A percentile compares a stretch with the other conserved stretches of the same genome.
phyloP scores from a whole-genome alignment of 2,329 filamentous ascomycete species.

The Xylariaceae sp. region DNA sequence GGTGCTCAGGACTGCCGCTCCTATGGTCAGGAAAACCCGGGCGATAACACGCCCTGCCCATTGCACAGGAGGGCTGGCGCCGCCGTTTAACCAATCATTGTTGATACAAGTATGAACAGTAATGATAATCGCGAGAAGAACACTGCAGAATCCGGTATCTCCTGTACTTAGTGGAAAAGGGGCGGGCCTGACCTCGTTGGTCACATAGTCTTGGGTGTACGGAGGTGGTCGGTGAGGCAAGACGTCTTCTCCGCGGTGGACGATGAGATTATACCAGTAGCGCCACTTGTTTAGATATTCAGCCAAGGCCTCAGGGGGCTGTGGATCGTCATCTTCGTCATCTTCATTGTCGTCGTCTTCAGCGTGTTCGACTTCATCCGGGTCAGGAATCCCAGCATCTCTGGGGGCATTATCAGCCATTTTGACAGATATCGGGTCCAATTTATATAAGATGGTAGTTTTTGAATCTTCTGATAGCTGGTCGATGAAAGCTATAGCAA shows the following conservation, averaged over 20 bases:
- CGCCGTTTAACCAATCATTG: constrained; percentile 11
- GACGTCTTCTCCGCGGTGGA: constrained; percentile 15
- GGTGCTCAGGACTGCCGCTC: constrained; percentile 22
- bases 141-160: constrained; percentile 18
- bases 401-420: constrained; percentile 5
- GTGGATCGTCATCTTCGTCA: background rate
- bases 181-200: constrained; percentile 5
- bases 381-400: background rate
- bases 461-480: background rate
- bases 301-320: background rate
- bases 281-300: constrained; percentile 1
- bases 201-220: constrained; percentile 1
- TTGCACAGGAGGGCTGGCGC: constrained; percentile 2
- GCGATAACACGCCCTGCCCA: constrained; percentile 18
- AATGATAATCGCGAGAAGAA: constrained; percentile 14
- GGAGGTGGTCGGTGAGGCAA: background rate
- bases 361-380: constrained; percentile 5
- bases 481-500: background rate
- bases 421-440: background rate
- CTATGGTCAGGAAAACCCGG: constrained; percentile 16
- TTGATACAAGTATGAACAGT: constrained; percentile 15
- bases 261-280: constrained; percentile 10
- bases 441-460: background rate
- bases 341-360: background rate
- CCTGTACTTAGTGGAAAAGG: constrained; percentile 23